phyloP scores from a whole-genome alignment of 148 eudicot species.

The Gaultheria prostrata region DNA sequence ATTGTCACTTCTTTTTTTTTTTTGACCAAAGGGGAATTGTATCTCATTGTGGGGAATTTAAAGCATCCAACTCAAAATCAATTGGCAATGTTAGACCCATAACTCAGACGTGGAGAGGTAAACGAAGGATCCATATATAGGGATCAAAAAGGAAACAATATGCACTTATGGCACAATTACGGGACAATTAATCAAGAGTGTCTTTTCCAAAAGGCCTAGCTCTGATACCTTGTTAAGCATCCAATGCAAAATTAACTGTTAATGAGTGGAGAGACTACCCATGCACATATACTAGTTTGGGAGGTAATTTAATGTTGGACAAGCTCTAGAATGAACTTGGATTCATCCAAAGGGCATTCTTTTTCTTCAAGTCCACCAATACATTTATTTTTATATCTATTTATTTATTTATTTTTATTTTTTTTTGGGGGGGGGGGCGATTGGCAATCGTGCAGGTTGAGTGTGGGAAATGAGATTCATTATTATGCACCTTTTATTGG shows the following conservation, averaged over 20 bases:
- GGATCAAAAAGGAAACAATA: too few species aligned
- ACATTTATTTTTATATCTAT: too few species aligned
- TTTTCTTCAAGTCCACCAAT: not conserved
- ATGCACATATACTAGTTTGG: not conserved
- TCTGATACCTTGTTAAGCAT: too few species aligned
- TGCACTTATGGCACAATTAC: too few species aligned
- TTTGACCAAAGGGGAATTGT: not conserved
- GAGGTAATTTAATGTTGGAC: not conserved
- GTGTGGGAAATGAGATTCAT: not conserved
- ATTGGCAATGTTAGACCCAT: not conserved
- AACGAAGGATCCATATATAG: too few species aligned
- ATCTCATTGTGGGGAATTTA: not conserved
- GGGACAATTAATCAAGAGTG: too few species aligned
- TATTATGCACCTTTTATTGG: not conserved
- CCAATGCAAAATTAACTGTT: not conserved
- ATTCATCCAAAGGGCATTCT: not conserved
- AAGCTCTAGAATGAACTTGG: not conserved
- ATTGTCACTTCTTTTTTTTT: not conserved
- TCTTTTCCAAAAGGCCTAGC: too few species aligned
- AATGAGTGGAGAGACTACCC: not conserved
- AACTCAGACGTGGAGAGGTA: too few species aligned
- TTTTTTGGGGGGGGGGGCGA: not conserved
- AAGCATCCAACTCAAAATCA: not conserved
- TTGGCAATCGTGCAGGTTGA: not conserved
- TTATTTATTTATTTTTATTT: too few species aligned